These are phyloP conservation scores for Achlya hypogyna DNA, from an alignment of 352 stramenopile genomes.

Conservation along the genomic window DNA sequence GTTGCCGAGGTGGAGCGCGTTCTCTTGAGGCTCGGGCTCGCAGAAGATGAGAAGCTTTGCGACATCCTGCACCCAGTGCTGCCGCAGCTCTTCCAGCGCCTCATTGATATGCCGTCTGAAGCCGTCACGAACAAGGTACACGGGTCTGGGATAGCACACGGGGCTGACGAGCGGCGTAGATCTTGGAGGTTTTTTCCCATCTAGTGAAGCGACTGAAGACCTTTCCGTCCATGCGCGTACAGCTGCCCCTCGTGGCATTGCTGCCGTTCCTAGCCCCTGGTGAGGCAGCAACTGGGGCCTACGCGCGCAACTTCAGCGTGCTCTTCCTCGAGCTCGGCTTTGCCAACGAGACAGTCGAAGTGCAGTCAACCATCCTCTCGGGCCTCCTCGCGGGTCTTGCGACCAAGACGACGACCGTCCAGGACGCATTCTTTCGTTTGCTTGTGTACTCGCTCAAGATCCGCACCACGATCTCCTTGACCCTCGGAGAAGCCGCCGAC, in stretches of 20 bases:
- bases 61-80: conserved; percentile 52
- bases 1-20: conserved; percentile 26
- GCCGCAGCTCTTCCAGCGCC: conserved; percentile 53
- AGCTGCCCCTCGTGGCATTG: conserved; percentile 43
- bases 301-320: conserved; percentile 57
- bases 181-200: conserved; percentile 61
- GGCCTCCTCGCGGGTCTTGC: conserved; percentile 28
- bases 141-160: not conserved
- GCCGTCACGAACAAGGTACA: conserved; percentile 58
- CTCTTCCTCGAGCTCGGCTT: conserved; percentile 78
- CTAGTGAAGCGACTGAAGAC: conserved; percentile 62
- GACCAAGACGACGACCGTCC: conserved; percentile 30
- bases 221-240: conserved; percentile 26
- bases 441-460: conserved; percentile 41
- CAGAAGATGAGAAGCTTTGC: conserved; percentile 15
- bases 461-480: conserved; percentile 21
- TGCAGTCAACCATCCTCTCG: conserved; percentile 34
- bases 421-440: conserved; percentile 58
- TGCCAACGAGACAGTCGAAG: conserved; percentile 30
- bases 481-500: conserved; percentile 11
- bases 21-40: conserved; percentile 18
- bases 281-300: conserved; percentile 24
- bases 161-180: conserved; percentile 25
- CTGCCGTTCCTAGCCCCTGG: conserved; percentile 31
- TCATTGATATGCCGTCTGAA: conserved; percentile 27